A percentile compares a stretch with the other conserved stretches of the same genome.
phyloP scores from a whole-genome alignment of 2,329 filamentous ascomycete species.

The Claviceps pusilla region DNA sequence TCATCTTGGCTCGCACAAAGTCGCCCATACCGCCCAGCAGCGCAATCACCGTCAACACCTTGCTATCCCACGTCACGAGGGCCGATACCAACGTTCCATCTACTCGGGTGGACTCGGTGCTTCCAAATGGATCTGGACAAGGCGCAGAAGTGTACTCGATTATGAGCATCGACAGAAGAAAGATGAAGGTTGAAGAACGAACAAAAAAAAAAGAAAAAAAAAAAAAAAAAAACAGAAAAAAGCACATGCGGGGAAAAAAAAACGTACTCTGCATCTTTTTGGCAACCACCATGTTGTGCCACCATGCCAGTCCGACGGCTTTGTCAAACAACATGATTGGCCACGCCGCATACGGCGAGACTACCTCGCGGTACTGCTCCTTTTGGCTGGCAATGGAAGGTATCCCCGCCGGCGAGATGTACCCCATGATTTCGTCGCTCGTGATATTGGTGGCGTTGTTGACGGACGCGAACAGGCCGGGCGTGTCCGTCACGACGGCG shows the following conservation, averaged over 20 bases:
- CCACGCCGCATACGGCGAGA: constrained; percentile 26
- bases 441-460: constrained; percentile 25
- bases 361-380: constrained; percentile 24
- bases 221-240: too few species aligned
- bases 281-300: constrained; percentile 25
- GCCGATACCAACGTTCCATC: constrained; percentile 24
- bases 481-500: constrained; percentile 20
- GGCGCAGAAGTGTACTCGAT: too few species aligned
- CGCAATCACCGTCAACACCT: constrained; percentile 25
- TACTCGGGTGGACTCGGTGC: constrained; percentile 23
- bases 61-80: constrained; percentile 29
- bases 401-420: constrained; percentile 27
- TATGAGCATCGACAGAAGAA: not conserved
- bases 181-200: too few species aligned
- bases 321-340: constrained; percentile 23
- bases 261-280: constrained; percentile 30
- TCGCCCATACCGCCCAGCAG: constrained; percentile 24
- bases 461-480: constrained; percentile 27
- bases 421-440: constrained; percentile 22
- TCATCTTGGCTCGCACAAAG: constrained; percentile 23
- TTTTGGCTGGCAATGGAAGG: constrained; percentile 25
- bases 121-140: constrained; percentile 20
- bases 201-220: too few species aligned
- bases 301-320: constrained; percentile 25
- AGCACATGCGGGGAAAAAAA: not conserved